phyloP scores from a whole-genome alignment of 768 basidiomycete species.

The Coprinellus micaceus region DNA sequence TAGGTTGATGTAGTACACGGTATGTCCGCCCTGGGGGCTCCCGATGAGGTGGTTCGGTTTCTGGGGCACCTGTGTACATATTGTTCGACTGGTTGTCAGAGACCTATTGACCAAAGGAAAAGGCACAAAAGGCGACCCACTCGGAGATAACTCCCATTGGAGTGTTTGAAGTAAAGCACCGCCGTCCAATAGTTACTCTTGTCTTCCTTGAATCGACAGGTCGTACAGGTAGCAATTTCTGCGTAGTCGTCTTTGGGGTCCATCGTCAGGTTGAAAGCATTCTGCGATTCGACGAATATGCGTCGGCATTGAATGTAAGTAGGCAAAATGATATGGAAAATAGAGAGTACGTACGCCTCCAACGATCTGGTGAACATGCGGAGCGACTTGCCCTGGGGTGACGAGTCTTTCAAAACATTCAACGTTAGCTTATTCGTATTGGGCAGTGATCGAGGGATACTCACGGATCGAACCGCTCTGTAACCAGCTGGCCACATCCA shows the following conservation, averaged over 20 bases:
- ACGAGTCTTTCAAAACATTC: neutral
- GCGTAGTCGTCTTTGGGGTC: slow-evolving; percentile 2
- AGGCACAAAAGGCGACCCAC: neutral
- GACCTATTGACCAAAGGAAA: too few species aligned
- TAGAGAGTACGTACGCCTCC: neutral
- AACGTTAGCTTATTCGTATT: too few species aligned
- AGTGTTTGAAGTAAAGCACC: slow-evolving; percentile 10
- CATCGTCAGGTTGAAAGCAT: slow-evolving; percentile 6
- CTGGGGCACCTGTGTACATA: slow-evolving; percentile 5
- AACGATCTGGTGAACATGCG: slow-evolving; percentile 4
- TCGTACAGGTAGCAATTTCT: slow-evolving; percentile 7
- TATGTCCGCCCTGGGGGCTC: slow-evolving; percentile 5
- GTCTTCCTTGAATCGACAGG: slow-evolving; percentile 10
- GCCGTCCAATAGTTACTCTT: slow-evolving; percentile 11
- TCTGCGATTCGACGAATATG: neutral
- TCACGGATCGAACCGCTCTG: neutral
- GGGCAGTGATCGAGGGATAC: neutral
- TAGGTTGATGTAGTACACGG: slow-evolving; percentile 8
- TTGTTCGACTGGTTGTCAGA: neutral
- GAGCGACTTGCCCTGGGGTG: slow-evolving; percentile 2
- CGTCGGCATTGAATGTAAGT: neutral
- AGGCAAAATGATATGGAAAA: neutral
- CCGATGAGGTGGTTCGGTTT: slow-evolving; percentile 7
- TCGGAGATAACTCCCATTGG: slow-evolving; percentile 6
- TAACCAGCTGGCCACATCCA: neutral